Percentiles rank a stretch among this genome's conserved stretches.
phyloP scores from a whole-genome alignment of 306 rosid species.

The Medicago arabica region DNA sequence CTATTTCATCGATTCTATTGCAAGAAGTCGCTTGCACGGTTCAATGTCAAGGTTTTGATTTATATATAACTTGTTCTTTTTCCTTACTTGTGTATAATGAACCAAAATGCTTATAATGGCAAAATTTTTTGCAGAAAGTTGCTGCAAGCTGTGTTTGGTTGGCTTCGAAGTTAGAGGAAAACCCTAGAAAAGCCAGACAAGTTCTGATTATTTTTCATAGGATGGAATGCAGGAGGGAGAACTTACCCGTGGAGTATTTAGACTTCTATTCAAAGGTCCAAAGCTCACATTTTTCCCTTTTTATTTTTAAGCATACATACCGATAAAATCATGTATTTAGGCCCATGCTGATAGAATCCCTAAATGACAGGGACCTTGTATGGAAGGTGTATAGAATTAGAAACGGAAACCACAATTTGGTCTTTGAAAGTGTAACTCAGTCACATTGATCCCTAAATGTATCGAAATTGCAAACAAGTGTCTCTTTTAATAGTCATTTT shows the following conservation, averaged over 20 bases:
- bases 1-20: conserved; percentile 93
- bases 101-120: conserved; percentile 10
- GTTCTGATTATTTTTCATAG: conserved; percentile 87
- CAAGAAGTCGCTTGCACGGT: conserved; percentile 92
- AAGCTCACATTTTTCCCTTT: conserved; percentile 30
- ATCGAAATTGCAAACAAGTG: too few relatives aligned
- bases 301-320: neutral
- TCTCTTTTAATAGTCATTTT: too few relatives aligned
- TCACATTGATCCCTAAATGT: too few relatives aligned
- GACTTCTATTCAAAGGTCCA: conserved; percentile 83
- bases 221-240: conserved; percentile 96
- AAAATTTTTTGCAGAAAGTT: conserved; percentile 72
- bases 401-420: neutral
- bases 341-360: neutral
- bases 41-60: conserved; percentile 78
- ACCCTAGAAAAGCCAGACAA: conserved; percentile 90
- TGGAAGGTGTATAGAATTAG: neutral
- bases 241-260: conserved; percentile 74
- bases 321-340: neutral
- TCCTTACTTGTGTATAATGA: neutral
- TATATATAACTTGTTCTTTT: neutral
- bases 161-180: conserved; percentile 94
- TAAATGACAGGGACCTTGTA: neutral
- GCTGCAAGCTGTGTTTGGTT: conserved; percentile 96
- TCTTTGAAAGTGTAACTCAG: too few relatives aligned